phyloP scores from a whole-genome alignment of 2,329 filamentous ascomycete genomes.

The Hortaea werneckii region DNA sequence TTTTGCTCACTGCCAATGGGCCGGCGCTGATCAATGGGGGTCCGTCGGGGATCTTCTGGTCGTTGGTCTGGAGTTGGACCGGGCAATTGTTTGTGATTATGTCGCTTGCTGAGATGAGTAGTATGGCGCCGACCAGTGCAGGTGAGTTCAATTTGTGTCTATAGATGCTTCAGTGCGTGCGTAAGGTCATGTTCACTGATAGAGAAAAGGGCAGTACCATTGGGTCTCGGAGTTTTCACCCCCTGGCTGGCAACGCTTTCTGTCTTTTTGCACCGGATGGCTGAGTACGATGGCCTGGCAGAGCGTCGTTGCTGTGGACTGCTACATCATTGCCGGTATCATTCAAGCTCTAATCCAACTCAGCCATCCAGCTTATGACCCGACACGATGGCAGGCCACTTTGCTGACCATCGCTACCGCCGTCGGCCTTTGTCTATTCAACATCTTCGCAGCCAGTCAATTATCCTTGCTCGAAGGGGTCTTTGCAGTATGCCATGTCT shows the following conservation, averaged over 20 bases:
- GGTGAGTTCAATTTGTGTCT: constrained; percentile 18
- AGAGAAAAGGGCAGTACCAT: constrained; percentile 3
- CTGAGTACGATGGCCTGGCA: constrained; percentile 31
- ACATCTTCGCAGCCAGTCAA: constrained; percentile 19
- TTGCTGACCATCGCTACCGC: constrained; percentile 16
- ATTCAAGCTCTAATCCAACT: constrained; percentile 37
- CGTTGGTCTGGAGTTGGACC: constrained; percentile 15
- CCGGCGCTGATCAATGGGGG: constrained; percentile 18
- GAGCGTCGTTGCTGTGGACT: constrained; percentile 24
- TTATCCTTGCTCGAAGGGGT: constrained; percentile 22
- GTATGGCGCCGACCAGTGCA: constrained; percentile 20
- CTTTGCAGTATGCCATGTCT: constrained; percentile 23
- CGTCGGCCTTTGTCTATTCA: constrained; percentile 15
- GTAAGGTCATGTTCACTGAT: not conserved
- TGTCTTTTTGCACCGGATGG: constrained; percentile 36
- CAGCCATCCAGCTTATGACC: constrained; percentile 23
- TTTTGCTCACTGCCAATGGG: constrained; percentile 18
- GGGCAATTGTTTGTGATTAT: constrained; percentile 24
- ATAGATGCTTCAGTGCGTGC: not conserved
- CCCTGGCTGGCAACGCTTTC: constrained; percentile 28
- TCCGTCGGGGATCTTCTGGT: constrained; percentile 21
- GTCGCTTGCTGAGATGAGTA: constrained; percentile 26
- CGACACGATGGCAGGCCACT: constrained; percentile 15
- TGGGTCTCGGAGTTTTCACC: constrained; percentile 36
- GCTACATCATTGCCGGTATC: constrained; percentile 1